Evolutionary conservation across 106 monocot genomes (phyloP).

Genomic region (Narthecium ossifragum): DNA sequence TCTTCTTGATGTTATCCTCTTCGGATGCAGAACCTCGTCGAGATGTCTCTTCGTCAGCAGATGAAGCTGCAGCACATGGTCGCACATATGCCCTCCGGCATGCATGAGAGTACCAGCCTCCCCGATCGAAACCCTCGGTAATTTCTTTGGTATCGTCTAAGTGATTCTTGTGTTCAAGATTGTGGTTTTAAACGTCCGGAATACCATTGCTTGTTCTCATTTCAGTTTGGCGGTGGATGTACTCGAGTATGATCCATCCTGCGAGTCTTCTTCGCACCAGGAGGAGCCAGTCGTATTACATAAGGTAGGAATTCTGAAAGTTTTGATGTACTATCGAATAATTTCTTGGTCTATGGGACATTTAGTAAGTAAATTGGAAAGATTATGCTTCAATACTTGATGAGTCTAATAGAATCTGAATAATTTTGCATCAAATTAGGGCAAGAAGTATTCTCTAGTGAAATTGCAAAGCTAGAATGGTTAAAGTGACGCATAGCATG

Average conservation of each 20-base stretch:
- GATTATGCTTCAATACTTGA: no score
- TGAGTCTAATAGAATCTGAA: no score
- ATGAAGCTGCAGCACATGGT: constrained; percentile 80
- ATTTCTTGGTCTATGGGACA: no score
- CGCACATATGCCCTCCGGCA: constrained; percentile 45
- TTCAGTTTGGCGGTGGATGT: constrained; percentile 14
- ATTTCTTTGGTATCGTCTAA: constrained; percentile 1
- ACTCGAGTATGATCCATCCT: constrained; percentile 5
- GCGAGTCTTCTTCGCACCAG: constrained; percentile 9
- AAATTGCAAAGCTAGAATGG: no score
- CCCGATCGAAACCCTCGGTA: constrained; percentile 29
- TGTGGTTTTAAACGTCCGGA: constrained; percentile 5
- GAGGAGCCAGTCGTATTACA: constrained; percentile 31
- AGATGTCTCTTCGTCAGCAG: constrained; percentile 60
- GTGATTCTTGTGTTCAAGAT: constrained; percentile 1
- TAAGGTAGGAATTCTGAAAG: no score
- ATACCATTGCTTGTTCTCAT: constrained; percentile 1
- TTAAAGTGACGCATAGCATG: no score
- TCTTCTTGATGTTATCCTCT: not conserved
- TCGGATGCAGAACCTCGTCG: constrained; percentile 49
- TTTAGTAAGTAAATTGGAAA: no score
- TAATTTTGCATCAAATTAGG: no score
- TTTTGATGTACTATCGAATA: no score
- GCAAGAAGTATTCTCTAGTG: no score
- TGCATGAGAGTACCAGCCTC: constrained; percentile 20